Conservation (phyloP, 345 rosid genomes). For the Limnanthes douglasii region DNA sequence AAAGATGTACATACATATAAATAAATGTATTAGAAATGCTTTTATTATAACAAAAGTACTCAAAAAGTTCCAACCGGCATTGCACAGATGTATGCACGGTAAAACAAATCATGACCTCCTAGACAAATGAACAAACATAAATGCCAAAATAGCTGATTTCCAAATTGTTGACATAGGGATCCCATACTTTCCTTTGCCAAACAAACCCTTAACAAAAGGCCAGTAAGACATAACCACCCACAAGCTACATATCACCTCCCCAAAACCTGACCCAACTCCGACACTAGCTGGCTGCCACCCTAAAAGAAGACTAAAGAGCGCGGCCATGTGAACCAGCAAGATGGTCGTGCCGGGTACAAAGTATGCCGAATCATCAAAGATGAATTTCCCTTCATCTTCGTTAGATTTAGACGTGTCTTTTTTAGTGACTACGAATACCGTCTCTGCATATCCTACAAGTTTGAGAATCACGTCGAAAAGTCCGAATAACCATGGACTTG, state of each 20-base stretch:
- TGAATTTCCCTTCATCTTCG: constrained; percentile 14
- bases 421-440: constrained; percentile 32
- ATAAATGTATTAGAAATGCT: no score
- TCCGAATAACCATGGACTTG: constrained; percentile 29
- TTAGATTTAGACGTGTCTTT: constrained; percentile 16
- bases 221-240: constrained; percentile 25
- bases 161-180: constrained; percentile 36
- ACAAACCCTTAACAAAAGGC: constrained; percentile 39
- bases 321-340: constrained; percentile 24
- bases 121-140: no score
- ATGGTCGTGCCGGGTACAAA: constrained; percentile 44
- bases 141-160: constrained; percentile 25
- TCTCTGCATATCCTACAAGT: constrained; percentile 30
- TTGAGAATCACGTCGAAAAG: constrained; percentile 14
- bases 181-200: constrained; percentile 40
- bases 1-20: no score
- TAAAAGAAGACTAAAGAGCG: constrained; percentile 7
- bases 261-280: constrained; percentile 13
- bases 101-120: no score
- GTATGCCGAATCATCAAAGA: constrained; percentile 24
- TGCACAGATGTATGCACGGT: no score
- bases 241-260: constrained; percentile 21
- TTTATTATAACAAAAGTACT: no score
- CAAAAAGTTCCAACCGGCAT: no score
- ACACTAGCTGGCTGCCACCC: constrained; percentile 5